Base-by-base conservation (phyloP, 1,284 basidiomycete species). In the Erythrobasidium hasegawianum region DNA sequence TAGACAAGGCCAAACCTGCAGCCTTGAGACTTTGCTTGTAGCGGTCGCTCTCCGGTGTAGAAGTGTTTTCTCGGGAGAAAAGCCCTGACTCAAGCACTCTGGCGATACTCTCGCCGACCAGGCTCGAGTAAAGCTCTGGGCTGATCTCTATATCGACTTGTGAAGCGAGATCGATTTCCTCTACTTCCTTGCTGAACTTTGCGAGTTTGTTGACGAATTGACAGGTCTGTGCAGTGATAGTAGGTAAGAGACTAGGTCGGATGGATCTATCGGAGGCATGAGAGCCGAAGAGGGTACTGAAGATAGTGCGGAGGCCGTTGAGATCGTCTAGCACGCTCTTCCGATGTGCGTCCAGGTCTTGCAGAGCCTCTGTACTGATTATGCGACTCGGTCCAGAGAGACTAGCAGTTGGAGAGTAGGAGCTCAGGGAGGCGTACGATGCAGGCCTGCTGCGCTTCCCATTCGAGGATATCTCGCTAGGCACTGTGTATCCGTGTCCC, bases 111-210 rank as follows among this genome's bases (percentile, higher is more conserved):
- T 56, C n/a, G 18, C 58, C 43, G 8, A 13, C 24, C 2, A 22
- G 18, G 3, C 11, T 40, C 14, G 29, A 4, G 29, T 5, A 53
- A 2, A 26, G 9, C 29, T 45, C 41, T 16, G 18, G 40, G 40
- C 40, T 58, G 8, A 70, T 57, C 70, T 87, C 81, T 16, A 87
- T 86, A 72, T 90, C 88, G 65, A 89, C 83, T 69, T 88, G 87
- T 59, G 89, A 82, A 22, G 87, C 87, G 56, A 91, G 78, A 75
- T 90, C 85, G 65, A 90, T 81, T 71, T 87, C 84, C 22, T 84
- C 81, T 39, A 86, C 80, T 55, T 83, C 81, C 4, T 78, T 75
- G 33, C 90, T 78, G 59, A 87, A 82, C 8, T 80, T 75, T 5
- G 69, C 69, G 10, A 76, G 64, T 16, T 55, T 39, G 4, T 27